A percentile compares a stretch with the other conserved stretches of the same genome.
These are phyloP conservation scores for Thelonectria blattea DNA, from an alignment of 2,329 filamentous ascomycete genomes.

Conservation along the genomic window DNA sequence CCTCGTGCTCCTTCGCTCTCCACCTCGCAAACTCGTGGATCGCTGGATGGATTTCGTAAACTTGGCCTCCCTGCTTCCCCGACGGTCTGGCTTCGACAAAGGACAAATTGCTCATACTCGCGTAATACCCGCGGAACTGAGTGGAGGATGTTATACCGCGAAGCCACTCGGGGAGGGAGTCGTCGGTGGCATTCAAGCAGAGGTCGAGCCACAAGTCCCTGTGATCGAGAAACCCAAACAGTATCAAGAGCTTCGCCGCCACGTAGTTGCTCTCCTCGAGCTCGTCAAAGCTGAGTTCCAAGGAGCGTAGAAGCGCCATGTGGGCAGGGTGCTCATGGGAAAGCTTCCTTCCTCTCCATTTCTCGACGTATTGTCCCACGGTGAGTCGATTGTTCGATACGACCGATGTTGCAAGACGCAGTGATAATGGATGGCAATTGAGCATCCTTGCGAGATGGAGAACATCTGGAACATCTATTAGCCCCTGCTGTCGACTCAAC, in stretches of 20 bases:
- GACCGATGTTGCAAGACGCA: background rate
- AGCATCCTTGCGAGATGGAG: background rate
- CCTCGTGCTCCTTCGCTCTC: background rate
- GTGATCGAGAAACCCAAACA: conserved; percentile 7
- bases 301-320: background rate
- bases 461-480: background rate
- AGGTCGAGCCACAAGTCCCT: conserved; percentile 10
- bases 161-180: background rate
- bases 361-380: background rate
- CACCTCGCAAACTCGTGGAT: conserved; percentile 5
- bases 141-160: background rate
- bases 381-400: background rate
- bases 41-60: conserved; percentile 7
- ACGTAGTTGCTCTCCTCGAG: background rate
- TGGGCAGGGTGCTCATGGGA: background rate
- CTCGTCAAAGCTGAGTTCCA: conserved; percentile 3
- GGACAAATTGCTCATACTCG: background rate
- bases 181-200: background rate
- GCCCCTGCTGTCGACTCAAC: no score
- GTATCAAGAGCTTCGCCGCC: conserved; percentile 1
- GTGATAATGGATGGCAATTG: conserved; percentile 2
- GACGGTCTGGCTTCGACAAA: background rate
- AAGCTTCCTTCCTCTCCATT: conserved; percentile 1
- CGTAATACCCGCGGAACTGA: background rate
- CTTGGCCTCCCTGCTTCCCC: background rate